Percentiles rank a stretch among this genome's conserved stretches.
Conservation (phyloP, 805 yeast species). For the Schizosaccharomyces pombe region ASM294v3 CU329670.1:2577501-2578000, state of each 20-base stretch:
- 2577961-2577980: too few species aligned
- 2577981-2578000: too few species aligned
- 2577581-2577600: not conserved
- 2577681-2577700: conserved; percentile 77
- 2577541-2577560: conserved; percentile 50
- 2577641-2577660: conserved; percentile 48
- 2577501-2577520: conserved; percentile 81
- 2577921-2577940: too few species aligned
- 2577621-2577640: conserved; percentile 88
- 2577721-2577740: conserved; percentile 95
- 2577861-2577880: too few species aligned
- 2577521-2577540: conserved; percentile 82
- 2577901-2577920: too few species aligned
- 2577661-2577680: conserved; percentile 39
- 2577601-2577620: conserved; percentile 11
- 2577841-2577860: too few species aligned
- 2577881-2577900: too few species aligned
- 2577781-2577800: too few species aligned
- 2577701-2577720: conserved; percentile 95
- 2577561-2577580: conserved; percentile 32
- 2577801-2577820: too few species aligned
- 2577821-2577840: too few species aligned
- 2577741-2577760: conserved; percentile 78
- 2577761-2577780: conserved; percentile 22
- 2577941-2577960: too few species aligned